Percentiles rank a stretch among this genome's conserved stretches.
These are phyloP conservation scores for Hericium rajendrae DNA, from an alignment of 768 basidiomycete species.

Conservation along the genomic window DNA sequence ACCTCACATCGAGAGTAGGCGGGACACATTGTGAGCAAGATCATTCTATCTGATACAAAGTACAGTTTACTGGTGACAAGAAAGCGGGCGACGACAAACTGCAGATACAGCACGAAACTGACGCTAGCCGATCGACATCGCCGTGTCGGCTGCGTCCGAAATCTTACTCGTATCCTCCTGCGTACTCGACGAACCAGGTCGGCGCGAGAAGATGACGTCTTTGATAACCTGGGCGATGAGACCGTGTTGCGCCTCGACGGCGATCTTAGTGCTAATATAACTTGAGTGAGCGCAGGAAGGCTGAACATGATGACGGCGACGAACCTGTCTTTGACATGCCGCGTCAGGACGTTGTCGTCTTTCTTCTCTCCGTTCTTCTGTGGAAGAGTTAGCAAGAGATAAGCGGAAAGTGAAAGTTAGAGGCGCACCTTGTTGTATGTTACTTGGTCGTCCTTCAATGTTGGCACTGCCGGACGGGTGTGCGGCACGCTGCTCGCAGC, in stretches of 20 bases:
- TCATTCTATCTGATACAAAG: background rate
- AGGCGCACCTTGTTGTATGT: constrained; percentile 43
- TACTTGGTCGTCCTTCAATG: constrained; percentile 40
- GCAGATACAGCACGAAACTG: background rate
- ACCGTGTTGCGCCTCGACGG: constrained; percentile 87
- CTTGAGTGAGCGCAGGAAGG: background rate
- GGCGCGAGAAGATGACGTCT: constrained; percentile 75
- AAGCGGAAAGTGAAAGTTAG: too few species aligned
- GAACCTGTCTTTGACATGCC: constrained; percentile 88
- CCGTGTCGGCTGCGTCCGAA: constrained; percentile 26
- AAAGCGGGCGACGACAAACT: background rate
- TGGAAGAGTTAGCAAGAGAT: background rate
- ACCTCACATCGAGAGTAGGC: too few species aligned
- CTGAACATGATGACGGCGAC: background rate
- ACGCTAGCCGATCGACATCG: constrained; percentile 26
- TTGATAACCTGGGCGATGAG: constrained; percentile 91
- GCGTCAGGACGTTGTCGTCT: constrained; percentile 78
- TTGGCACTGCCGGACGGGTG: constrained; percentile 41
- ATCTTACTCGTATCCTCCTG: constrained; percentile 8
- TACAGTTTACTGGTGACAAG: background rate
- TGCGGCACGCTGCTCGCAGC: constrained; percentile 48
- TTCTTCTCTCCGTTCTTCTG: constrained; percentile 67
- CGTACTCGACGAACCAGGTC: constrained; percentile 22
- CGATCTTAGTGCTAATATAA: constrained; percentile 65
- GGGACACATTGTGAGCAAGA: too few species aligned